Base-by-base conservation (phyloP, 176 grass and related monocot species). In the Cocos nucifera region DNA sequence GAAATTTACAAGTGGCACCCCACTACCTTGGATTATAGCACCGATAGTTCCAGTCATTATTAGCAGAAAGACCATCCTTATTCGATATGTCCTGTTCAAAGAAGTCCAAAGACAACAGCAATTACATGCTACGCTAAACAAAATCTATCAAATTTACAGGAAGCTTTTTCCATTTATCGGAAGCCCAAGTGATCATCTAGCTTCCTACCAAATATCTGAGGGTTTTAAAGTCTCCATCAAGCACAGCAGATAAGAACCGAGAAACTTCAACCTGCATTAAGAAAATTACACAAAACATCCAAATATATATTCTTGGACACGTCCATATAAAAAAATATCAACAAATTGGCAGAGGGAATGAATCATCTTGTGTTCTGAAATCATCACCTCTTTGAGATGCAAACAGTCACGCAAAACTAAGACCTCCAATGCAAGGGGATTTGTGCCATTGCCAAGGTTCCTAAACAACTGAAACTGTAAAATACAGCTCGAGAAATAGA, bases 11-110 rank as follows among this genome's bases (percentile, higher is more conserved):
- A 68, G 25, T 6, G 4, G 9, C 35, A 60, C 23, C 28, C 9
- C 51, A 1, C 25, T 60, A 61, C 69, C 69, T 58, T 18, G 57
- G 57, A 23, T 51, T 71, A 29, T 59, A 71, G 15, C 69, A 53
- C 51, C 69, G 49, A 27, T 71, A 58, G 48, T 71, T 71, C 69
- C 69, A 71, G 22, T 71, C 69, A 30, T 20, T 60, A 23, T 71
- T 44, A 51, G 57, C 69, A 61, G 69, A 71, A 51, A 71, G 69
- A 2, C 69, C 69, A 71, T 71, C 69, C 51, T 61, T 71, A 22
- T 71, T 71, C 20, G 69, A 71, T 25, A 71, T 51, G 24, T 71
- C 68, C 68, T 71, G 56, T 4, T 71, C 16, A 29, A 56, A 26
- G 20, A 57, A 60, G 7, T 35, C 32, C 32, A 35, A 35, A 1